phyloP scores from a whole-genome alignment of 1,284 basidiomycete species.

The Coriolopsis trogii region DNA sequence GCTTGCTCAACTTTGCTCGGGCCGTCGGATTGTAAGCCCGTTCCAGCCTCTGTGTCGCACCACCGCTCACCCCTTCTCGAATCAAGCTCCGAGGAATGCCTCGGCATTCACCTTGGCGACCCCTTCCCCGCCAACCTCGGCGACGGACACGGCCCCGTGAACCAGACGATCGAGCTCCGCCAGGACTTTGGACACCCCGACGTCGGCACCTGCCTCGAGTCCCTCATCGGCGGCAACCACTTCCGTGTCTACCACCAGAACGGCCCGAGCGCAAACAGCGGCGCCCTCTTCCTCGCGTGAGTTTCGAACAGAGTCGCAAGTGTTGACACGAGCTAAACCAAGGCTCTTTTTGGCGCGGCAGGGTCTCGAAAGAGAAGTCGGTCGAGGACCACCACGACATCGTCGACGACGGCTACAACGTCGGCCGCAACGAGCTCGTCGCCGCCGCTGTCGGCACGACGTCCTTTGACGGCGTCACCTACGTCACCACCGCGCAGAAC shows the following conservation, averaged over 20 bases:
- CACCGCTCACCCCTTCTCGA: background rate
- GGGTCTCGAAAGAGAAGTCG: constrained; percentile 64
- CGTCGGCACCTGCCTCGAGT: constrained; percentile 67
- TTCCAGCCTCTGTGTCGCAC: background rate
- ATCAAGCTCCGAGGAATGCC: constrained; percentile 68
- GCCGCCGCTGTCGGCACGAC: constrained; percentile 45
- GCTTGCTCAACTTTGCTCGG: constrained; percentile 60
- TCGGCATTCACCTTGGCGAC: constrained; percentile 66
- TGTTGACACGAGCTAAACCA: background rate
- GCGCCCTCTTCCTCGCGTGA: constrained; percentile 72
- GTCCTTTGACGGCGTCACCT: constrained; percentile 47
- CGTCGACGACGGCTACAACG: constrained; percentile 55
- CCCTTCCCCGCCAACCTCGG: constrained; percentile 73
- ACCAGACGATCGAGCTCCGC: constrained; percentile 67
- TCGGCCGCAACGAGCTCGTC: constrained; percentile 51
- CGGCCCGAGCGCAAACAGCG: constrained; percentile 57
- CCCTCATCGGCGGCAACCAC: constrained; percentile 67
- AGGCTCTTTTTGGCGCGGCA: constrained; percentile 25
- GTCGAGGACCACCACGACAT: constrained; percentile 50
- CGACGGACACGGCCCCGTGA: constrained; percentile 63
- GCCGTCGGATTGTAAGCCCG: constrained; percentile 59
- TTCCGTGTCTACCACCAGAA: constrained; percentile 77
- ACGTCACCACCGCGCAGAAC: constrained; percentile 49
- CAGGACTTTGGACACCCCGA: constrained; percentile 62
- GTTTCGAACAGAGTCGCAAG: constrained; percentile 24